Evolutionary conservation across 2,329 filamentous ascomycete species (phyloP), one percentile per base, ranked within the genome.

Genomic region (Talaromyces rugulosus): DNA sequence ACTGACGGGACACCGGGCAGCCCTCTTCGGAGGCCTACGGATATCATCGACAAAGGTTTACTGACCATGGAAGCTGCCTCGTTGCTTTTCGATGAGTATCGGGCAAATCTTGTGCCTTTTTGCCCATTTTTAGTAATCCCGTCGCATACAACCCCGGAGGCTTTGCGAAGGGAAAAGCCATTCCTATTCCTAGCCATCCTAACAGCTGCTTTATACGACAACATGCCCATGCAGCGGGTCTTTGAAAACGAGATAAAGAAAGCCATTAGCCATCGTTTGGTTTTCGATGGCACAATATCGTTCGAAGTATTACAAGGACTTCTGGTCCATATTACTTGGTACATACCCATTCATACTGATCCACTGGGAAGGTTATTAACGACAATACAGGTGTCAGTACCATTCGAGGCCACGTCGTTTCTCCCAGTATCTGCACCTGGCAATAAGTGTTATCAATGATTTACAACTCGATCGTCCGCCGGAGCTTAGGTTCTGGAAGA

Each of bases 221-320:
- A 76, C 56, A 65, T 75, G 47, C 66, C 64, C 4, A 65, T 76
- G 12, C 73, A 78, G 62, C 70, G 72, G 23, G 67, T 65, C 54
- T 66, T 78, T 28, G 71, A 69, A 8, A 63, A 67, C 28, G 67
- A 74, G 47, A 68, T 47, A 67, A 77, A 57, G 67, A 40, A 40
- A n/a, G 36, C 36, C 2, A 40, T 40, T 7, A 40, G 69, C 23
- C 65, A 68, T 11, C 68, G 71, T 8, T 69, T 76, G 52, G 66
- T 78, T 16, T 57, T 72, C 16, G 64, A 66, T 5, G 70, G 70
- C 2, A 67, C 74, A 11, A 69, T 74, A 31, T 74, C 67, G 33
- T 70, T 80, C n/a, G 77, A 78, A 50, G 66, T 77, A 14, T 67
- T 79, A n/a, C 74, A 79, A 65, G 77, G 75, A 3, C 61, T 78